A percentile compares a stretch with the other conserved stretches of the same genome.
Conservation (phyloP, 1,139 yeast species). For the Spencermartinsiella ligniputridi region DNA sequence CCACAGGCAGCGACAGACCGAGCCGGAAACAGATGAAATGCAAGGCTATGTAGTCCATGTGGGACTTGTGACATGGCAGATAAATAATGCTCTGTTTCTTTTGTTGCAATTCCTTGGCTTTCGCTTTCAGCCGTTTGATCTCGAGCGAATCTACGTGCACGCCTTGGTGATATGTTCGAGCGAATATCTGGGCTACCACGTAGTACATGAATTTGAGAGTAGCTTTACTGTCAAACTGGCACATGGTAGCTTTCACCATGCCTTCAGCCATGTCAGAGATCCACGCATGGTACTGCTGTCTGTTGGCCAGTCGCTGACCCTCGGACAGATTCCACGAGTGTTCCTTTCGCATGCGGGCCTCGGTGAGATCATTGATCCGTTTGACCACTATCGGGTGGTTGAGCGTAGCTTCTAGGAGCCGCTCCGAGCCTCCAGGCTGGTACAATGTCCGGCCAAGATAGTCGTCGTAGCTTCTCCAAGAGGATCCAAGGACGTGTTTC, state of each 20-base stretch:
- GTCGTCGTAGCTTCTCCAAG: conserved; percentile 37
- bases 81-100: conserved; percentile 38
- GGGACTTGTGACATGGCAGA: conserved; percentile 57
- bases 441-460: conserved; percentile 37
- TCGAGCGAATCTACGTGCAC: conserved; percentile 38
- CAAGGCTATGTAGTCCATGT: conserved; percentile 59
- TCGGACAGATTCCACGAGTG: conserved; percentile 19
- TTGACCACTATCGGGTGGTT: conserved; percentile 29
- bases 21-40: conserved; percentile 56
- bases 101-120: conserved; percentile 33
- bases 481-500: conserved; percentile 32
- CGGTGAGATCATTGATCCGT: conserved; percentile 32
- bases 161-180: conserved; percentile 41
- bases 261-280: conserved; percentile 29
- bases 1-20: conserved; percentile 55
- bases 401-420: conserved; percentile 29
- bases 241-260: conserved; percentile 34
- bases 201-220: conserved; percentile 35
- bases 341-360: conserved; percentile 30
- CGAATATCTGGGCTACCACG: conserved; percentile 37
- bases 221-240: conserved; percentile 32
- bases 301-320: conserved; percentile 25
- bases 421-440: conserved; percentile 33
- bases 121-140: conserved; percentile 31
- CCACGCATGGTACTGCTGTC: conserved; percentile 29